Evolutionary conservation across 2,329 filamentous ascomycete genomes (phyloP), one percentile per base, ranked within the genome.

Genomic region (Penicillium fuscoglaucum): DNA sequence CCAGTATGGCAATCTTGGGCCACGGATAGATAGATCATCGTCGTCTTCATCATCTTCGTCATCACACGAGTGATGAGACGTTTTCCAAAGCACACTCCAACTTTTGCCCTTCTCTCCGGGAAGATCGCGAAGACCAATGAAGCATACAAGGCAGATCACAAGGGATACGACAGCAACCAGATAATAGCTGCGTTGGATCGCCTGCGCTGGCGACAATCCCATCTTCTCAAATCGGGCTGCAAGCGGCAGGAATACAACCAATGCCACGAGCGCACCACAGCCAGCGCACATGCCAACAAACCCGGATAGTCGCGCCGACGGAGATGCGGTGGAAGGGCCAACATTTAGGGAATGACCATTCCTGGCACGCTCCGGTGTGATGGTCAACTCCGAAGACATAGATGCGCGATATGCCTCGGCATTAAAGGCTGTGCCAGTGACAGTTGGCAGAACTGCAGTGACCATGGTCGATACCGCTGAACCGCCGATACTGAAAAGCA

Each of bases 381-480:
- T 84, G 2, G 83, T 85, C 54, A 83, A 71, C 62, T 86, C 83
- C n/a, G 83, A 85, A 37, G 82, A 83, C 31, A 84, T 79, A 29
- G 83, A 86, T 15, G 79, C 76, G 13, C 80, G 76, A 24, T 80
- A 70, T 10, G 72, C 73, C 67, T 82, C 79, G 13, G 76, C 71
- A 26, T 70, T 70, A 31, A 67, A 65, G 55, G 72, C 62, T 64
- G 73, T 73, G 61, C 72, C 68, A 31, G 84, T 84, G 76, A 89
- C 86, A 29, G 82, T 87, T 1, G 95, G 95, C 26, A 99, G 81
- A 46, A 96, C 91, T 4, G 95, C 95, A 9, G 95, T 98, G 21
- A 99, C 95, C 95, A 99, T 99, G 1, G 95, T 98, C 15, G 92
- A 93, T 82, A 90, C 87, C 24, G 93, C 95, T n/a, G 93, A 92